Evolutionary conservation across 1,139 yeast species (phyloP), one percentile per base, ranked within the genome.

Genomic region (Suhomyces panamericanus): DNA sequence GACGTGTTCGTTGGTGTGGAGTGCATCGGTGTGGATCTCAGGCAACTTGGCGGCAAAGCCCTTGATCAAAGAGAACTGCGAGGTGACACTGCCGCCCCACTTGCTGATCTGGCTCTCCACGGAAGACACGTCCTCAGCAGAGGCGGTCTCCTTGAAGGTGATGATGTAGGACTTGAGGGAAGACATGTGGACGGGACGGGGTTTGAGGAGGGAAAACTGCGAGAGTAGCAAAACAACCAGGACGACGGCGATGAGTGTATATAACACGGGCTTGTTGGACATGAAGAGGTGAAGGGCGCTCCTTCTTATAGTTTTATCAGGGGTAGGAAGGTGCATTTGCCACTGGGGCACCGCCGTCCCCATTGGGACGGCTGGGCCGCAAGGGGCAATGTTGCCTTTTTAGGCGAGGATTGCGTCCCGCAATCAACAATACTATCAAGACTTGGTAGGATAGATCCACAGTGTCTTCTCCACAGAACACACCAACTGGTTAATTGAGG

Each of bases 41-140:
- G 87, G 86, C 50, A 82, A 64, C 53, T 77, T 73, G 47, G 75
- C 81, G 41, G 66, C 61, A 55, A 81, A 84, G 0, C 89, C 91
- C 69, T 84, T 84, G 67, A 85, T 82, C 62, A 85, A 69, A 42
- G 77, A 67, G 64, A 78, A 85, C 55, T 85, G 88, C 51, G 79
- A 81, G 46, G 80, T 76, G 56, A 85, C 75, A 42, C 70, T 70
- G 40, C 90, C 93, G 29, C 91, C 91, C 41, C 81, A 57, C 36
- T 73, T 73, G 31, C 51, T 32, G 48, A 74, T 54, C 54, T 66
- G 65, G 41, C 55, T 48, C 54, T 74, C 68, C 48, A 74, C 49
- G 20, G 63, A 43, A 24, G 63, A 50, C 36, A 66, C 56, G 46
- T 71, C 75, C 22, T 51, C 44, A 31, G 64, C 67, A 22, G 65